phyloP scores from a whole-genome alignment of 2,329 filamentous ascomycete species.

The Diaporthe aspalathi region DNA sequence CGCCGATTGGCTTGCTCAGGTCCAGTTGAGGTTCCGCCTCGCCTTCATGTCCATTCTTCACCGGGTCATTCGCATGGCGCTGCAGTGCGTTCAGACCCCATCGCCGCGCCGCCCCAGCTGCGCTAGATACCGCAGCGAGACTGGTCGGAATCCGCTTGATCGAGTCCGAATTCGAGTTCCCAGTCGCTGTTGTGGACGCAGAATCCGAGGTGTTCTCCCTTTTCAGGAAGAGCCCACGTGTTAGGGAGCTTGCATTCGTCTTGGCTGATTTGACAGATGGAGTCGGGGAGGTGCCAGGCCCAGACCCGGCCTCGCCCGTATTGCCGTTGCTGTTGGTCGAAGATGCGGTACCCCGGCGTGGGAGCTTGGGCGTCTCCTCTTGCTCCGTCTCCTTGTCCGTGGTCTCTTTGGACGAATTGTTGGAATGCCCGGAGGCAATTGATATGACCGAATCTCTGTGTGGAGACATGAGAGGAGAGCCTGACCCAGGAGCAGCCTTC shows the following conservation, averaged over 20 bases:
- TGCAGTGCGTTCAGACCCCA: constrained; percentile 71
- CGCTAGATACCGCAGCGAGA: constrained; percentile 66
- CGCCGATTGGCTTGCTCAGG: constrained; percentile 78
- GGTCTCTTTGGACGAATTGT: constrained; percentile 60
- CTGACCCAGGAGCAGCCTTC: constrained; percentile 61
- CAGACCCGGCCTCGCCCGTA: constrained; percentile 43
- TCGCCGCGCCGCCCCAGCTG: constrained; percentile 65
- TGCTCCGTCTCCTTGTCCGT: constrained; percentile 52
- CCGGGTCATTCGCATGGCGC: constrained; percentile 56
- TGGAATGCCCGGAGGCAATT: constrained; percentile 60
- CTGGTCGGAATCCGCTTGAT: constrained; percentile 58
- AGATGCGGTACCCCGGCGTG: constrained; percentile 53
- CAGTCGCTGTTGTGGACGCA: constrained; percentile 51
- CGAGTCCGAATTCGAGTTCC: constrained; percentile 44
- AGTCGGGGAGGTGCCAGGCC: constrained; percentile 47
- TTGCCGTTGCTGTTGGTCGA: constrained; percentile 46
- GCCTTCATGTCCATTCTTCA: constrained; percentile 43
- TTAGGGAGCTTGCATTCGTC: constrained; percentile 53
- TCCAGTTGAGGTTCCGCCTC: constrained; percentile 51
- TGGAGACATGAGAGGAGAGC: constrained; percentile 51
- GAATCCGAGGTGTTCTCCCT: constrained; percentile 53
- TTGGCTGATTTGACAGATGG: constrained; percentile 53
- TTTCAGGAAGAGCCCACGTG: constrained; percentile 55
- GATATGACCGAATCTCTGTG: constrained; percentile 52
- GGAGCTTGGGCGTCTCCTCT: constrained; percentile 45